Conservation (phyloP, 441 rosid species). For the Metrosideros polymorpha region DNA sequence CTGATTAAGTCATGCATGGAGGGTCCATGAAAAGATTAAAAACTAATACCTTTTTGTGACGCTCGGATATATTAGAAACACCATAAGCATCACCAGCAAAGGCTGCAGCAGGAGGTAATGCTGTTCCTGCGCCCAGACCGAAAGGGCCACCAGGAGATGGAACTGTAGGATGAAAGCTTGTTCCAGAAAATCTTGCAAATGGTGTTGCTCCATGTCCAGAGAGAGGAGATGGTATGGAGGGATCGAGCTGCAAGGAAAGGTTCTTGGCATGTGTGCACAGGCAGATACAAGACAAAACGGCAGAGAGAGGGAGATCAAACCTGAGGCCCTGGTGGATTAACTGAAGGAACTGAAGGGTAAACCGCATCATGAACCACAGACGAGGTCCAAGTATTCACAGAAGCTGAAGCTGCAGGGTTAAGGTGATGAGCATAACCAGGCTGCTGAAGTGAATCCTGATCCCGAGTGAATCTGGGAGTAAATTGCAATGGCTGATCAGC, state of each 20-base stretch:
- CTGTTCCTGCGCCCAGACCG: constrained; percentile 45
- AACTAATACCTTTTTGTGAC: constrained; percentile 69
- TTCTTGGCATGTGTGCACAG: background rate
- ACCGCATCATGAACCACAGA: constrained; percentile 36
- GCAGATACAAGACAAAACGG: background rate
- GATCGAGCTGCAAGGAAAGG: constrained; percentile 45
- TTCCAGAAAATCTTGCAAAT: constrained; percentile 65
- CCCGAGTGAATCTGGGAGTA: constrained; percentile 44
- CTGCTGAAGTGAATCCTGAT: constrained; percentile 35
- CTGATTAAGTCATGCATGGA: background rate
- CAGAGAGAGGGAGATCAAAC: constrained; percentile 22
- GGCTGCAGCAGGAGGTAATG: constrained; percentile 48
- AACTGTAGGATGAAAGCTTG: constrained; percentile 47
- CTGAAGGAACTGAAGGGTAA: constrained; percentile 58
- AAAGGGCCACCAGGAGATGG: constrained; percentile 46
- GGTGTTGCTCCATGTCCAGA: constrained; percentile 56
- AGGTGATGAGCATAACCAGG: constrained; percentile 37
- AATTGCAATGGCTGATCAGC: constrained; percentile 71
- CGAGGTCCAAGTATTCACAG: constrained; percentile 54
- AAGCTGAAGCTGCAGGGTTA: constrained; percentile 25
- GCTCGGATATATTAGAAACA: constrained; percentile 50
- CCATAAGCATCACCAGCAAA: constrained; percentile 70
- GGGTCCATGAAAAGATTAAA: constrained; percentile 1
- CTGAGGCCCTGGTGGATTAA: constrained; percentile 47
- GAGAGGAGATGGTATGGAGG: constrained; percentile 43